phyloP scores from a whole-genome alignment of 768 basidiomycete genomes.

The Jaapia argillacea region DNA sequence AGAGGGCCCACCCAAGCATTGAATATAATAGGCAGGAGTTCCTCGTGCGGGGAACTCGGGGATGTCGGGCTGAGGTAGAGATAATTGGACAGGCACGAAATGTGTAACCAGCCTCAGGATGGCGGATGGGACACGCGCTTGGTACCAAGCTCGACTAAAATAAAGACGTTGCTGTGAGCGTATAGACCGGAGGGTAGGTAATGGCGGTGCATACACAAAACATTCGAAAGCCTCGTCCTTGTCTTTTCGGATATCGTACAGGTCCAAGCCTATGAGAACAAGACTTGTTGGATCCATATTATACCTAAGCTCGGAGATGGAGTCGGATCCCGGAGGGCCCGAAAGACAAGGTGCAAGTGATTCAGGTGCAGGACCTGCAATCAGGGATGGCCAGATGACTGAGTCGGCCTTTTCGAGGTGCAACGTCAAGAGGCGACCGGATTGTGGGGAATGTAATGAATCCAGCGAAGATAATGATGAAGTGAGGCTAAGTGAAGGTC shows the following conservation, averaged over 20 bases:
- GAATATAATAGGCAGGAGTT: slow-evolving; percentile 49
- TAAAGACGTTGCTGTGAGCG: slow-evolving; percentile 1
- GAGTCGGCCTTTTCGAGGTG: slow-evolving; percentile 76
- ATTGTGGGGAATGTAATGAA: slow-evolving; percentile 44
- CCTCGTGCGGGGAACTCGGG: slow-evolving; percentile 34
- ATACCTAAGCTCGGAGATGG: slow-evolving; percentile 48
- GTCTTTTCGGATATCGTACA: slow-evolving; percentile 66
- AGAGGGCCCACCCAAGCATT: slow-evolving; percentile 53
- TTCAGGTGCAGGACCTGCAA: slow-evolving; percentile 66
- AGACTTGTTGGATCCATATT: slow-evolving; percentile 86
- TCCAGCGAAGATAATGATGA: slow-evolving; percentile 79
- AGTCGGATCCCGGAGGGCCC: slow-evolving; percentile 43
- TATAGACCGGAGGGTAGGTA: neutral
- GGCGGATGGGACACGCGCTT: slow-evolving; percentile 62
- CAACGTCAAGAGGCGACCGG: slow-evolving; percentile 65
- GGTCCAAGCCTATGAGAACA: slow-evolving; percentile 58
- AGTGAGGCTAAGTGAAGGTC: slow-evolving; percentile 39
- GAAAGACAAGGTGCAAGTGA: slow-evolving; percentile 41
- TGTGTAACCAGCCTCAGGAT: slow-evolving; percentile 70
- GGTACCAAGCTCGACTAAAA: slow-evolving; percentile 74
- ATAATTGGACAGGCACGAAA: slow-evolving; percentile 48
- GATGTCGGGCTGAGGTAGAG: slow-evolving; percentile 6
- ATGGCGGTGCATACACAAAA: slow-evolving; percentile 46
- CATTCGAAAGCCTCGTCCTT: slow-evolving; percentile 75
- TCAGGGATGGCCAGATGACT: slow-evolving; percentile 74